Percentiles rank a stretch among this genome's conserved stretches.
These are phyloP conservation scores for Monilinia polystroma DNA, from an alignment of 2,329 filamentous ascomycete genomes.

Conservation along the genomic window DNA sequence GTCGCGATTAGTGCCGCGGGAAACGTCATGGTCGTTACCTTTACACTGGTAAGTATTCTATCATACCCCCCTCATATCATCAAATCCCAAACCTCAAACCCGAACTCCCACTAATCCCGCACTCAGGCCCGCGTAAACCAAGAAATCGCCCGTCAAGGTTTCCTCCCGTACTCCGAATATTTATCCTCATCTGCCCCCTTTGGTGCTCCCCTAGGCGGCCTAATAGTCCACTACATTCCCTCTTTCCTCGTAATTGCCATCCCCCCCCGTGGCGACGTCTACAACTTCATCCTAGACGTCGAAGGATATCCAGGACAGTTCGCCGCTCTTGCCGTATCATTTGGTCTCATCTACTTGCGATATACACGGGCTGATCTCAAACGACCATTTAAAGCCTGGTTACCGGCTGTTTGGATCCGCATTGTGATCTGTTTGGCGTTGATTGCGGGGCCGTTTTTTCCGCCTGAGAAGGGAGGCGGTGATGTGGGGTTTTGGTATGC, in stretches of 20 bases:
- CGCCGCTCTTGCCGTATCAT: slow-evolving; percentile 37
- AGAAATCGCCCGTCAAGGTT: slow-evolving; percentile 50
- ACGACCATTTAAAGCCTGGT: slow-evolving; percentile 37
- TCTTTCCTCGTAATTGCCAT: slow-evolving; percentile 57
- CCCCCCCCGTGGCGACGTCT: slow-evolving; percentile 46
- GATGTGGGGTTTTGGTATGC: slow-evolving; percentile 52
- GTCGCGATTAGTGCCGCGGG: slow-evolving; percentile 50
- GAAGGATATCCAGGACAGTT: slow-evolving; percentile 49
- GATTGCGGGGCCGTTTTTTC: slow-evolving; percentile 42
- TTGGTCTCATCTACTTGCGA: slow-evolving; percentile 49
- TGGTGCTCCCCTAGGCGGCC: slow-evolving; percentile 39
- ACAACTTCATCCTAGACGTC: slow-evolving; percentile 43
- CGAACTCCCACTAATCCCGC: slow-evolving; percentile 14
- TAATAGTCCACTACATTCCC: slow-evolving; percentile 60
- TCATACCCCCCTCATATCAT: no score
- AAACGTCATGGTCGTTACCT: slow-evolving; percentile 51
- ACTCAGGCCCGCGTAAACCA: slow-evolving; percentile 49
- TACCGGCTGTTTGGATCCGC: slow-evolving; percentile 37
- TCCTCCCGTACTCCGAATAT: slow-evolving; percentile 46
- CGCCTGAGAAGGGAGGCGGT: slow-evolving; percentile 44
- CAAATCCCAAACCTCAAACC: no score
- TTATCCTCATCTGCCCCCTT: slow-evolving; percentile 37
- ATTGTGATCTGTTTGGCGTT: slow-evolving; percentile 38
- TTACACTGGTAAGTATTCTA: slow-evolving; percentile 52
- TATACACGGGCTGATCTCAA: slow-evolving; percentile 48